These are phyloP conservation scores for Cercospora zeina DNA, from an alignment of 2,329 filamentous ascomycete species.

Conservation along the genomic window DNA sequence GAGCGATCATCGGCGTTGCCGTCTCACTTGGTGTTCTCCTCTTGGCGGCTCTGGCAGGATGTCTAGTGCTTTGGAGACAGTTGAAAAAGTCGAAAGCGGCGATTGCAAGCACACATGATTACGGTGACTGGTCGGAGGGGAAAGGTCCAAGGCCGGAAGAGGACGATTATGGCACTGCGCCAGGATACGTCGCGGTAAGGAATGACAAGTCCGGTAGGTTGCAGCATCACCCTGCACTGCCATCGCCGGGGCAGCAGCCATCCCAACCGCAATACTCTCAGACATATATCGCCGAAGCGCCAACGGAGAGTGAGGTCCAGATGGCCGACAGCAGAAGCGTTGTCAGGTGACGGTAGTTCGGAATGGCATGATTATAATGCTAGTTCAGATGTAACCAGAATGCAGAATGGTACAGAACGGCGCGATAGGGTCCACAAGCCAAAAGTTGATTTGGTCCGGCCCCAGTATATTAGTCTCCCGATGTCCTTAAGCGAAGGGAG, in stretches of 20 bases:
- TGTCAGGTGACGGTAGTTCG: background rate
- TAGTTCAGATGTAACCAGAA: background rate
- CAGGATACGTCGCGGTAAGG: background rate
- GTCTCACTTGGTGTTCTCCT: constrained; percentile 24
- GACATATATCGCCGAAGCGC: constrained; percentile 17
- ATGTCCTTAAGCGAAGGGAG: no score
- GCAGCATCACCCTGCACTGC: background rate
- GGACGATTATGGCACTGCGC: background rate
- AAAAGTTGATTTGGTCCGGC: background rate
- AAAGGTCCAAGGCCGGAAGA: background rate
- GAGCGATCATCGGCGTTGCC: constrained; percentile 21
- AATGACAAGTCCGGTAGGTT: constrained; percentile 1
- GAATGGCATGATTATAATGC: background rate
- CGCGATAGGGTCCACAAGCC: background rate
- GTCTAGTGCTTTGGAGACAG: constrained; percentile 18
- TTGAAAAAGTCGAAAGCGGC: constrained; percentile 29
- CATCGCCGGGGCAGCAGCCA: background rate
- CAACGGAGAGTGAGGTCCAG: constrained; percentile 18
- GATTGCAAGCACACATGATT: constrained; percentile 23
- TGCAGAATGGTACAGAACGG: background rate
- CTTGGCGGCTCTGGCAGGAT: constrained; percentile 20
- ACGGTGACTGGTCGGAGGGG: background rate
- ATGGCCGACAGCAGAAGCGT: constrained; percentile 22
- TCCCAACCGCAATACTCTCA: background rate
- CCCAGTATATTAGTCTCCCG: no score